Evolutionary conservation across 805 yeast species (phyloP), one percentile per base, ranked within the genome.

Genomic region (Nakazawaea laoshanensis): DNA sequence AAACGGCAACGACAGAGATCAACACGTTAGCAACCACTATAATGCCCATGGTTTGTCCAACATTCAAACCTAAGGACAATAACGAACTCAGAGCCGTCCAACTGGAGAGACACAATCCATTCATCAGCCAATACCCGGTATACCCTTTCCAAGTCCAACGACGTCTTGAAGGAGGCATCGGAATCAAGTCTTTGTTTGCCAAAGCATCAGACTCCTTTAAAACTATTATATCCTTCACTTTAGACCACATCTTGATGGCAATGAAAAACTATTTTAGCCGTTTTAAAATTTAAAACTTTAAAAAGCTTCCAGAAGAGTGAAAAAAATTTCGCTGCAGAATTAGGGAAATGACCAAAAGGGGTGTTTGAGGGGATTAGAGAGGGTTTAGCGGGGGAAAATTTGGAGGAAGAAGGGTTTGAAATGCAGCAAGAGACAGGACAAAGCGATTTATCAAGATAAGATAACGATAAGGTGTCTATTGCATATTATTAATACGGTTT

Each of bases 61-160:
- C 64, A 24, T 60, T 55, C 38, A 68, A 47, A 3, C 72, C 73
- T 3, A 60, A 49, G 6, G 56, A 43, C 7, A 67, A 19, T 19
- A 36, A 31, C 2, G 74, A 56, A 7, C 67, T 50, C 1, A 69
- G 73, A 32, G 65, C 53, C 12, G 63, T 42, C 66, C 67, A 62
- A 5, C 71, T 64, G 12, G 65, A 56, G 37, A 66, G 61, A 31
- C 66, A 54, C 32, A 69, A 56, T 1, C 66, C 57, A 43, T 50
- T 46, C 35, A 50, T 47, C 5, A 43, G 35, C 46, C 49, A 44
- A 24, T 37, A 44, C 8, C 40, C 35, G 8, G 39, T 21, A 29
- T 35, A 44, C 4, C 40, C 41, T 13, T 26, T 33, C 26, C 41
- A 38, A 2, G 63, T 61, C 70, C 68, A 63, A 4, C 42, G 46